Evolutionary conservation across 2,329 filamentous ascomycete species (phyloP).

Genomic region (Emmonsia crescens): DNA sequence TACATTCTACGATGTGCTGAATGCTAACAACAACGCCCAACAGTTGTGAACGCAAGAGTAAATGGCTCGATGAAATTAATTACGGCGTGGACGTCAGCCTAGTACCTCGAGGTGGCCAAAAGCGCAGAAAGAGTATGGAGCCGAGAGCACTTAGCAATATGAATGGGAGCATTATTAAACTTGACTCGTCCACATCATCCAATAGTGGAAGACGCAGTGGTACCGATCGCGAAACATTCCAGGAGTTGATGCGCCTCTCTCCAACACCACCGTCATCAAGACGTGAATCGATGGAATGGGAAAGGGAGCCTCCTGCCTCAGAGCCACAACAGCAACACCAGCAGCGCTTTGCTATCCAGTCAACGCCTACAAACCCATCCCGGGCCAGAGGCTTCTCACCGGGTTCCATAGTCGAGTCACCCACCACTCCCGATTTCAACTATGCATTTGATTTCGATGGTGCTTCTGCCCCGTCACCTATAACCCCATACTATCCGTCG

Average conservation of each 20-base stretch:
- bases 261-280: slow-evolving; percentile 19
- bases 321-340: slow-evolving; percentile 3
- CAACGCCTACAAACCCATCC: not conserved
- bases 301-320: not conserved
- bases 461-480: slow-evolving; percentile 33
- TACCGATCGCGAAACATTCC: slow-evolving; percentile 21
- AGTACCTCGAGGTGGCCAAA: slow-evolving; percentile 58
- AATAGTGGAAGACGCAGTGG: slow-evolving; percentile 21
- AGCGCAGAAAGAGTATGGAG: slow-evolving; percentile 72
- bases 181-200: slow-evolving; percentile 19
- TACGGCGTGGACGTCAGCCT: slow-evolving; percentile 59
- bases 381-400: not conserved
- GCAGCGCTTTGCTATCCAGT: not conserved
- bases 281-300: slow-evolving; percentile 5
- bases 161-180: slow-evolving; percentile 51
- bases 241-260: slow-evolving; percentile 26
- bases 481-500: slow-evolving; percentile 37
- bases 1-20: not conserved
- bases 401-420: not conserved
- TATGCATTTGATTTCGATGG: slow-evolving; percentile 25
- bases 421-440: slow-evolving; percentile 7
- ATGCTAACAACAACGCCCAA: slow-evolving; percentile 8
- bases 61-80: slow-evolving; percentile 62
- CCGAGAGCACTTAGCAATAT: slow-evolving; percentile 58
- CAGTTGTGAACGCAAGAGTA: slow-evolving; percentile 64